phyloP scores from a whole-genome alignment of 208 protist genomes.

The Lotmaria passim region DNA sequence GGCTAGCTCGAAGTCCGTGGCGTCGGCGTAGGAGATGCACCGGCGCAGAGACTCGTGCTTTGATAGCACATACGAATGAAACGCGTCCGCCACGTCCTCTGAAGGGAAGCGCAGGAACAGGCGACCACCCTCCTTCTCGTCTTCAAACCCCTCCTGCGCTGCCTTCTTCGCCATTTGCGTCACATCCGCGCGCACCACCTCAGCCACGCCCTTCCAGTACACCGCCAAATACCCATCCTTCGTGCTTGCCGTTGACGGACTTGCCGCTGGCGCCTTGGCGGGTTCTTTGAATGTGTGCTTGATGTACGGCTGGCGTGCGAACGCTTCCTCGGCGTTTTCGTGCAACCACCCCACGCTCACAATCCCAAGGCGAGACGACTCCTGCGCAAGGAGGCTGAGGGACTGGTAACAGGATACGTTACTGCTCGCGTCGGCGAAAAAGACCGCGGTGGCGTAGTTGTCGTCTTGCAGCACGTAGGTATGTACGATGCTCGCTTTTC shows the following conservation, averaged over 20 bases:
- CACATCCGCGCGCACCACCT: conserved; percentile 17
- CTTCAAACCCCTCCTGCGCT: conserved; percentile 48
- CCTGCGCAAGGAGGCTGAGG: conserved; percentile 19
- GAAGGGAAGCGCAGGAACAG: conserved; percentile 56
- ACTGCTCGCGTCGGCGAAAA: conserved; percentile 40
- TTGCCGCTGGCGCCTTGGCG: neutral
- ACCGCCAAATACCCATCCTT: conserved; percentile 46
- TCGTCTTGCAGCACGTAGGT: conserved; percentile 37
- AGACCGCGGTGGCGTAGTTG: conserved; percentile 40
- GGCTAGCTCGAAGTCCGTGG: conserved; percentile 45
- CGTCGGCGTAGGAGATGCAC: conserved; percentile 59
- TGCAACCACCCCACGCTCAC: conserved; percentile 69
- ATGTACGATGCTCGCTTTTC: conserved; percentile 30
- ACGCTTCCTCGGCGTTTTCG: conserved; percentile 37
- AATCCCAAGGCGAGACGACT: conserved; percentile 16
- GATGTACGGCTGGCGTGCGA: conserved; percentile 62
- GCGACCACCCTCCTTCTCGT: conserved; percentile 71
- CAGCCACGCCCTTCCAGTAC: conserved; percentile 42
- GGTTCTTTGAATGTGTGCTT: conserved; percentile 13
- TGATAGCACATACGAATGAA: conserved; percentile 34
- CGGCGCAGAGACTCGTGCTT: conserved; percentile 40
- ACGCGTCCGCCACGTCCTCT: conserved; percentile 50
- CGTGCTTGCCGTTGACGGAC: neutral
- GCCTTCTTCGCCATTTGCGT: conserved; percentile 21
- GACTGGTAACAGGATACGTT: conserved; percentile 36